Base-by-base conservation (phyloP, 345 rosid genomes). In the Microthlaspi erraticum region DNA sequence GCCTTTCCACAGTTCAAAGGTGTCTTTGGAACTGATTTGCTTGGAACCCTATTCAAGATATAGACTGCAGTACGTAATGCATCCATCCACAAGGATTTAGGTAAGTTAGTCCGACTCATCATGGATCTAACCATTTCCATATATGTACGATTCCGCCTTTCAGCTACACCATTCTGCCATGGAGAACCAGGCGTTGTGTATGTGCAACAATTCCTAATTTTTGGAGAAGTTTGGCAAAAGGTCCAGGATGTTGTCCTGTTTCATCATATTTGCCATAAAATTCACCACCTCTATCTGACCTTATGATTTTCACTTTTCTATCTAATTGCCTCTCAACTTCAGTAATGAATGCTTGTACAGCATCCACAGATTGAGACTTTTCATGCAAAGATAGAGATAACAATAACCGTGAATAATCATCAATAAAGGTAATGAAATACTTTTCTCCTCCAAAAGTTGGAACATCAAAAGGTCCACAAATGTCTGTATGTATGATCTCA, bases 141-240 rank as follows among this genome's bases (percentile, higher is more conserved):
- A 19, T 48, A 49, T 2, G 32, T 64, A 64, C 14, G 36, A 0
- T 49, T 64, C 4, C 23, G 10, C 42, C 52, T 63, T 44, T 46
- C 17, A 32, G 16, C 68, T 32, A 49, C 57, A 64, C 56, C 68
- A 63, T 63, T 63, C 9, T 63, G 43, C 33, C 32, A 48, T 32
- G 26, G 26, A 23, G 26, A 23, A 23, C 26, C 26, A 23, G 26
- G 26, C 26, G 26, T 1, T 23, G 26, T 46, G 56, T 46, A 64
- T 46, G 33, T 13, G 12, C 33, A 45, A n/a, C n/a, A 3, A 32
- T 54, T n/a, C 39, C 60, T 54, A 6, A 31, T n/a, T 34, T 54
- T 6, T 54, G 18, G 60, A 59, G 17, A 11, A 39, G 34, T 12
- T 59, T 59, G 31, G 18, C 34, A 41, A 59, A 20, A 10, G 18